Percentiles rank a stretch among this genome's conserved stretches.
These are phyloP conservation scores for Halophytophthora batemanensis DNA, from an alignment of 352 stramenopile species.

Conservation along the genomic window DNA sequence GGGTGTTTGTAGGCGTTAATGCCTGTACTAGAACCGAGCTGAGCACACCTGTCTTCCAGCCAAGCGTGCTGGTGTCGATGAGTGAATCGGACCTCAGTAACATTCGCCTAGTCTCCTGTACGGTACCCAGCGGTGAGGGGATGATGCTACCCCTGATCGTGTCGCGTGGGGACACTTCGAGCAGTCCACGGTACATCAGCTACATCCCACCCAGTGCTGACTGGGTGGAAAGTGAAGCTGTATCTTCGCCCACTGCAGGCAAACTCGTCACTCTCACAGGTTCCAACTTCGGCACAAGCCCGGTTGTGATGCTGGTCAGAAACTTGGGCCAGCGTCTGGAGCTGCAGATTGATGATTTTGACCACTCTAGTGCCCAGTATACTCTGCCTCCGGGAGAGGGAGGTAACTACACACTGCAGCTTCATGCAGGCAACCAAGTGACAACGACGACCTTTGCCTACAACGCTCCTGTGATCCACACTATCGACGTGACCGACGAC, in stretches of 20 bases:
- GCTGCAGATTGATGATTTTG: conserved; percentile 20
- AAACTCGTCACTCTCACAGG: conserved; percentile 39
- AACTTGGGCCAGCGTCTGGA: neutral
- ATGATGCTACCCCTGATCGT: conserved; percentile 34
- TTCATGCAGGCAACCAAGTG: conserved; percentile 47
- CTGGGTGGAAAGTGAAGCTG: conserved; percentile 33
- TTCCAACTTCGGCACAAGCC: conserved; percentile 41
- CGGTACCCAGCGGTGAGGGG: conserved; percentile 44
- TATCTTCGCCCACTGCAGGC: conserved; percentile 30
- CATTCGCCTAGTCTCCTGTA: conserved; percentile 43
- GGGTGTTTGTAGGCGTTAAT: conserved; percentile 26
- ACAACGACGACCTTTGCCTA: conserved; percentile 41
- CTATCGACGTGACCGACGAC: conserved; percentile 25
- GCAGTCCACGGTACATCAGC: conserved; percentile 43
- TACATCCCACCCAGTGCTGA: conserved; percentile 48
- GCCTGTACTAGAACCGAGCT: conserved; percentile 30
- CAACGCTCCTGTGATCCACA: conserved; percentile 39
- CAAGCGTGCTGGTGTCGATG: conserved; percentile 19
- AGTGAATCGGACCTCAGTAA: conserved; percentile 19
- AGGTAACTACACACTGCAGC: conserved; percentile 24
- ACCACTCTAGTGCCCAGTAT: conserved; percentile 38
- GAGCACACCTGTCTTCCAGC: conserved; percentile 16
- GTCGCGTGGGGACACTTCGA: conserved; percentile 29
- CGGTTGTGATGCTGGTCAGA: conserved; percentile 21
- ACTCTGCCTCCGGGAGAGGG: conserved; percentile 52